Conservation (phyloP, 306 rosid species). For the Vicia villosa region DNA sequence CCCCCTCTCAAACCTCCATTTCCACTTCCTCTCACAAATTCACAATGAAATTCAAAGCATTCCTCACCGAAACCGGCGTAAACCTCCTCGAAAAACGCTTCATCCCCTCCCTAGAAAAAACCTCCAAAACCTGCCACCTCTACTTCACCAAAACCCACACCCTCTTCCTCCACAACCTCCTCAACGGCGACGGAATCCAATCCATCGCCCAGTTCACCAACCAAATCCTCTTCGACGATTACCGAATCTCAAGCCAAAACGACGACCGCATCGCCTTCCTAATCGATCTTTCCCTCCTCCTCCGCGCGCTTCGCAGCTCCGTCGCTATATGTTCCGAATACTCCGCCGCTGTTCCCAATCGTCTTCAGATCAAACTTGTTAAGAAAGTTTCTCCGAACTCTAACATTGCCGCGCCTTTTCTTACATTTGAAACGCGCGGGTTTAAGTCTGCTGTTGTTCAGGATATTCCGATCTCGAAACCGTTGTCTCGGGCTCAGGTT, state of each 20-base stretch:
- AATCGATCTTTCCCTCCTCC: slow-evolving; percentile 79
- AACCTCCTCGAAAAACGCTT: slow-evolving; percentile 75
- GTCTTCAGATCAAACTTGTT: slow-evolving; percentile 82
- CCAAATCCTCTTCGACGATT: slow-evolving; percentile 78
- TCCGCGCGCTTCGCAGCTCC: slow-evolving; percentile 87
- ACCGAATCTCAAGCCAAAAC: slow-evolving; percentile 80
- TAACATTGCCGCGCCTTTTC: slow-evolving; percentile 72
- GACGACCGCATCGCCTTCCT: slow-evolving; percentile 86
- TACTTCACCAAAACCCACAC: slow-evolving; percentile 75
- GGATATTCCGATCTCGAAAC: slow-evolving; percentile 88
- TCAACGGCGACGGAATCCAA: slow-evolving; percentile 74
- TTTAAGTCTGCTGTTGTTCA: slow-evolving; percentile 86
- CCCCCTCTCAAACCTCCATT: not conserved
- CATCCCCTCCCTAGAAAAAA: slow-evolving; percentile 80
- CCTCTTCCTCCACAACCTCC: slow-evolving; percentile 90
- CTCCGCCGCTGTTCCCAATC: slow-evolving; percentile 33
- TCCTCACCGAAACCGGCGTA: slow-evolving; percentile 73
- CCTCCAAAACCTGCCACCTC: slow-evolving; percentile 72
- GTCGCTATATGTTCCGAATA: slow-evolving; percentile 71
- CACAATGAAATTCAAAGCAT: slow-evolving; percentile 88
- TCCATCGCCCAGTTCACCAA: slow-evolving; percentile 81
- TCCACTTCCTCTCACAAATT: not conserved
- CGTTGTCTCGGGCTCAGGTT: slow-evolving; percentile 67
- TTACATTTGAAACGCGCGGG: slow-evolving; percentile 79
- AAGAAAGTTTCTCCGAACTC: slow-evolving; percentile 73